These are phyloP conservation scores for Rhodotorula sp. DNA, from an alignment of 1,284 basidiomycete species.

Conservation along the genomic window DNA sequence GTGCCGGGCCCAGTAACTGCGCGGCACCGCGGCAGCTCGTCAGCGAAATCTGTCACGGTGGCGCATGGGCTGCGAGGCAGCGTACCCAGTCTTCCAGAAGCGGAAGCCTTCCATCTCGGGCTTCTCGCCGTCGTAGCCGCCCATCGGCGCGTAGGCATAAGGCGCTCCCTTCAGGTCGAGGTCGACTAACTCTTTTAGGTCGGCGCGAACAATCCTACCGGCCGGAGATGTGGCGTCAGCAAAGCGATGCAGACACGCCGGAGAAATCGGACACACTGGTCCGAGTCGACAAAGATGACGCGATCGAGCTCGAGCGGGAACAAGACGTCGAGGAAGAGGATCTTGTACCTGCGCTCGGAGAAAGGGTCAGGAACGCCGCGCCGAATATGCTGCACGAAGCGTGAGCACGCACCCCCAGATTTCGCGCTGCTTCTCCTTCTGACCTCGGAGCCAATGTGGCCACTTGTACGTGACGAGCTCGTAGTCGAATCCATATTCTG, in stretches of 20 bases:
- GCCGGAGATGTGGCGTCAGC: too few relatives aligned
- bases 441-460: conserved; percentile 94
- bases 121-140: conserved; percentile 67
- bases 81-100: conserved; percentile 84
- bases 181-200: conserved; percentile 87
- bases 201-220: conserved; percentile 86
- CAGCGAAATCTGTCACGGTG: not conserved
- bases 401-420: conserved; percentile 73
- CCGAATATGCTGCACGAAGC: not conserved
- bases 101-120: conserved; percentile 94
- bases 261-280: conserved; percentile 44
- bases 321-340: conserved; percentile 94
- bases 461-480: conserved; percentile 98
- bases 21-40: conserved; percentile 52
- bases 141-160: conserved; percentile 97
- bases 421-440: conserved; percentile 94
- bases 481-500: conserved; percentile 89
- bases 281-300: conserved; percentile 96
- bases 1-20: conserved; percentile 80
- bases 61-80: not conserved
- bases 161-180: conserved; percentile 86
- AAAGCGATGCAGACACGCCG: not conserved
- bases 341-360: conserved; percentile 67
- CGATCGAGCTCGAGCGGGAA: conserved; percentile 97
- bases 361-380: not conserved